Evolutionary conservation across 805 yeast species (phyloP), one percentile per base, ranked within the genome.

Genomic region (Candida xiaguanensis): DNA sequence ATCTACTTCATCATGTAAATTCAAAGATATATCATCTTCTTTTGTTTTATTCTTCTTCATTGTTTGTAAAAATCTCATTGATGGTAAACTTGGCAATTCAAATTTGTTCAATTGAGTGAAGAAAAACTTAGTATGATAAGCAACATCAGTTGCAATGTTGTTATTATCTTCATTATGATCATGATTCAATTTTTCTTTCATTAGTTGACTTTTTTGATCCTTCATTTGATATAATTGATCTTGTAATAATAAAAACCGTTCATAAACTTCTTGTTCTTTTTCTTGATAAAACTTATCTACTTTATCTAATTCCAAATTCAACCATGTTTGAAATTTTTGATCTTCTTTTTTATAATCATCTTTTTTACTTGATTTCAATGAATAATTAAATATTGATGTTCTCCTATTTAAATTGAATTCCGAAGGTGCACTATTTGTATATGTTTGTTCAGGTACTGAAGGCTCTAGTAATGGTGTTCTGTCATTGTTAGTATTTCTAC

Each of bases 171-270:
- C 41, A 13, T 20, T n/a, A 40, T 41, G 14, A 16, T 38, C 41
- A 25, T 43, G 45, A 8, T 15, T 27, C 8, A 31, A 30, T 23
- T 46, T 47, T 15, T 47, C 43, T 25, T 42, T 41, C 24, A 47
- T 8, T 12, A 52, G 34, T 16, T 45, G 38, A 1, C 38, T 31
- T 41, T 63, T 69, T 41, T 80, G 85, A 31, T 80, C 82, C 32
- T 76, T 68, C 40, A 84, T 55, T 49, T 80, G 82, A 41, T 72
- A 72, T 31, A 88, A 55, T 56, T 87, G 95, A 48, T 77, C 85
- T 53, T 83, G 85, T 16, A 87, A 53, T 3, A 81, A 51, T 9
- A 78, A 56, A 47, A 74, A 82, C 41, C 91, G 65, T 41, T 75
- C 77, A 31, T 77, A 67, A 1, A 76, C 78, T 17, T 76, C 82